Evolutionary conservation across 108 stramenopile species (phyloP), one percentile per base, ranked within the genome.

Genomic region (Nannochloropsis salina): DNA sequence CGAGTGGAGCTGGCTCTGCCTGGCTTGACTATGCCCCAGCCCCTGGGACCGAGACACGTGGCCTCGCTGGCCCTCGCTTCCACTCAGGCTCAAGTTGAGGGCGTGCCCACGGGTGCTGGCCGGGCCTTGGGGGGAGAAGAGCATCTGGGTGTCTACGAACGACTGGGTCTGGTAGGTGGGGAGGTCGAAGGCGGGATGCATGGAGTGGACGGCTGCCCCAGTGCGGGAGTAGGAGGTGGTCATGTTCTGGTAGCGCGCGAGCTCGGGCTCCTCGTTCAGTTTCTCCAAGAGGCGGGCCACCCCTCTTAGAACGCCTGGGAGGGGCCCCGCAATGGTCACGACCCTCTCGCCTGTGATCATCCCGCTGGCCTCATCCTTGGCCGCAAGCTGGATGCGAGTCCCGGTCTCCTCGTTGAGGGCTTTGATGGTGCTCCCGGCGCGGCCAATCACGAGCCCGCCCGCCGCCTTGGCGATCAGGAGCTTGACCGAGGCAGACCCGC

Each of bases 391-490:
- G 61, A 18, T 43, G 6, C 11, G 42, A 84, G 84, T 42, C 84
- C 90, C 89, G 15, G 89, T 89, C 84, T 85, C 83, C 42, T 83
- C 83, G 20, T 82, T 84, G 42, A 89, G 85, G 42, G 86, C 86
- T 42, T 90, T 89, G 88, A 90, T 89, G 43, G 88, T 90, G 51
- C 85, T 87, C 9, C 90, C 90, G 9, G 86, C 88, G 18, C 86
- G 86, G 42, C 90, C 90, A 10, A 90, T 89, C 43, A 90, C 84
- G 45, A 90, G 86, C 42, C 90, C 90, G 15, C 88, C 90, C 83
- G 82, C 11, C 18, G 31, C 42, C 61, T 74, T 74, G 61, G 82
- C 44, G 42, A 82, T 82, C 20, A 82, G 82, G 42, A 82, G 82
- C 9, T 82, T 82, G 42, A 43, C 82, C 20, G 82, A 44, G 21